Percentiles rank a stretch among this genome's conserved stretches.
phyloP scores from a whole-genome alignment of 2,329 filamentous ascomycete species.

The Rhinocladiella similis region DNA sequence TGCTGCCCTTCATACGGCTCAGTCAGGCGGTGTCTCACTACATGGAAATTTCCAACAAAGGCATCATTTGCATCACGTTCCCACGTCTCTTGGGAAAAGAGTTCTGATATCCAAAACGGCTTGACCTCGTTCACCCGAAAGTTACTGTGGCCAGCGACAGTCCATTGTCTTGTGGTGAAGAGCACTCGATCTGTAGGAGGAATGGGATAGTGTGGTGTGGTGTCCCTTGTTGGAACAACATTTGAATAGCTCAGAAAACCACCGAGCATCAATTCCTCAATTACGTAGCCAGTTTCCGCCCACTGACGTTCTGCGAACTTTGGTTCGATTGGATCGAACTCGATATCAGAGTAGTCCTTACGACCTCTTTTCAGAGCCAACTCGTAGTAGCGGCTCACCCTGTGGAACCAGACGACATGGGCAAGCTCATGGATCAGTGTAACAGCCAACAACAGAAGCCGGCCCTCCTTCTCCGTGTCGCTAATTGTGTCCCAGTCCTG shows the following conservation, averaged over 20 bases:
- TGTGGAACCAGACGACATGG: slow-evolving; percentile 12
- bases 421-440: slow-evolving; percentile 11
- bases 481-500: slow-evolving; percentile 5
- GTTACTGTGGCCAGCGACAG: too few relatives aligned
- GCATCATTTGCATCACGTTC: background rate
- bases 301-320: background rate
- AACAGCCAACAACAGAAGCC: slow-evolving; percentile 4
- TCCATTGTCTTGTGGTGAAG: background rate
- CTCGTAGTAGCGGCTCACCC: background rate
- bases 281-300: background rate
- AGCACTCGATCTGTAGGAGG: background rate
- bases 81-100: background rate
- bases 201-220: background rate
- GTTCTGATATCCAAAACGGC: background rate
- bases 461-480: slow-evolving; percentile 2
- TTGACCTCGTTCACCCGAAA: background rate
- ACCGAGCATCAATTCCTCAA: background rate
- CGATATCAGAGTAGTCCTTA: background rate
- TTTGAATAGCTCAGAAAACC: background rate
- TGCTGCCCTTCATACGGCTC: too few relatives aligned
- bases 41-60: too few relatives aligned
- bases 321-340: background rate
- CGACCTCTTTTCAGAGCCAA: background rate
- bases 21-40: too few relatives aligned
- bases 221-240: background rate